These are phyloP conservation scores for Phytophthora macrochlamydospora DNA, from an alignment of 352 stramenopile species.

Conservation along the genomic window DNA sequence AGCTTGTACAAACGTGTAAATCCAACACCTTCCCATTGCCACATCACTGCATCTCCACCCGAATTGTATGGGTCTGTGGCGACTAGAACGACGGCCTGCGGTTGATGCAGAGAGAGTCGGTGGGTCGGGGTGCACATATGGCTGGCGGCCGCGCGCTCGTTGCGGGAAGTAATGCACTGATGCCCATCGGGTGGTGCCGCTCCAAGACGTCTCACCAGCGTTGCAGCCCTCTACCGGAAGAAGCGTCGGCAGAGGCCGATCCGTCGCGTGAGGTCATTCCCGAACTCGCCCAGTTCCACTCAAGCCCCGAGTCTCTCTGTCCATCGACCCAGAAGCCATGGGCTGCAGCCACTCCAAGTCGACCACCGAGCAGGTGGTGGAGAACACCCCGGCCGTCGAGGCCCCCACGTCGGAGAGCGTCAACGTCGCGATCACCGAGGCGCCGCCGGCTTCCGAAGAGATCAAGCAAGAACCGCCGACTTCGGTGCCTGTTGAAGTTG, in stretches of 20 bases:
- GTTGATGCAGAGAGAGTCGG: constrained; percentile 6
- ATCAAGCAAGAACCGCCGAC: constrained; percentile 6
- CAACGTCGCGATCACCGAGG: constrained; percentile 8
- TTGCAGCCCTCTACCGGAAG: background rate
- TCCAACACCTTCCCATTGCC: background rate
- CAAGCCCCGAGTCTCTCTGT: constrained; percentile 14
- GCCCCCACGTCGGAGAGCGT: constrained; percentile 16
- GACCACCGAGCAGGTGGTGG: constrained; percentile 47
- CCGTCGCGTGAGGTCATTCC: constrained; percentile 22
- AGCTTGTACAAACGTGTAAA: constrained; percentile 32
- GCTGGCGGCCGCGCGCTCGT: constrained; percentile 13
- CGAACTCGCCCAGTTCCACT: constrained; percentile 30
- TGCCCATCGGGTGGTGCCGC: constrained; percentile 4
- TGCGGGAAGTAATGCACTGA: constrained; percentile 25
- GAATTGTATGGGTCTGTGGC: constrained; percentile 2
- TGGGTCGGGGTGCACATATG: background rate
- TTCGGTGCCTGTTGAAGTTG: constrained; percentile 12
- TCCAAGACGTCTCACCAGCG: constrained; percentile 18
- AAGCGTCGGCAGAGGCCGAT: background rate
- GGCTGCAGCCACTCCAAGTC: constrained; percentile 69
- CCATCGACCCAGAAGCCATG: constrained; percentile 31
- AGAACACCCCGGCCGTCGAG: constrained; percentile 23
- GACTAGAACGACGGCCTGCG: constrained; percentile 2
- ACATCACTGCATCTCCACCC: background rate
- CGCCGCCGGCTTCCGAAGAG: constrained; percentile 4